These are phyloP conservation scores for Petunia axillaris DNA, from an alignment of 257 asterid species.

Conservation along the genomic window DNA sequence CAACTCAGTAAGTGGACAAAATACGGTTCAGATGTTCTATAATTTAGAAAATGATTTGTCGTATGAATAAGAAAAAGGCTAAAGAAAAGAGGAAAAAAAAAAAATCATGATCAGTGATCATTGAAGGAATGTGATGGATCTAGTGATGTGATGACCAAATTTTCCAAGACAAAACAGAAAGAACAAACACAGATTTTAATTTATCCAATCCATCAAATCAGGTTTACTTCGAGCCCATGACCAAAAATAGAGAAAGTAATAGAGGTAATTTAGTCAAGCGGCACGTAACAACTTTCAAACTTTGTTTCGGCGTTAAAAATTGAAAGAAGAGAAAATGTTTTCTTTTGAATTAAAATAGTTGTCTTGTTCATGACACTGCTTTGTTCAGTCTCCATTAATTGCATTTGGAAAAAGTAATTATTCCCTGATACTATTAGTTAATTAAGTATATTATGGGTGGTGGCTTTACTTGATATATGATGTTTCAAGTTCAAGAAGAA, in stretches of 20 bases:
- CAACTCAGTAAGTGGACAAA: constrained; percentile 15
- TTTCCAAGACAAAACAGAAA: constrained; percentile 21
- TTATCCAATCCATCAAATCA: constrained; percentile 3
- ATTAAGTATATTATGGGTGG: neutral
- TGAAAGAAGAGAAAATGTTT: neutral
- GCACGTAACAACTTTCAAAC: constrained; percentile 34
- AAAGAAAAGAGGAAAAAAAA: neutral
- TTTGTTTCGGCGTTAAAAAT: constrained; percentile 34
- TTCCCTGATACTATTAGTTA: constrained; percentile 12
- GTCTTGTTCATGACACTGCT: neutral
- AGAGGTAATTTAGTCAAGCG: constrained; percentile 28
- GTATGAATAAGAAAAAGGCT: neutral
- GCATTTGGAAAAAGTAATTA: constrained; percentile 8
- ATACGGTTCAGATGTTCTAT: constrained; percentile 5
- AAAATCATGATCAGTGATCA: neutral
- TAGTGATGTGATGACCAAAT: constrained; percentile 15
- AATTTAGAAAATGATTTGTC: constrained; percentile 8
- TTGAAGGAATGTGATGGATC: constrained; percentile 14
- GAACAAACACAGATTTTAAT: neutral
- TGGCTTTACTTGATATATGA: neutral
- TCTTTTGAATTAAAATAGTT: neutral
- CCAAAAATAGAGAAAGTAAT: constrained; percentile 10
- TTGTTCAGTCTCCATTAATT: neutral
- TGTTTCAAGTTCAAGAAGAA: constrained; percentile 1
- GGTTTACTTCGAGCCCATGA: constrained; percentile 41